A percentile compares a stretch with the other conserved stretches of the same genome.
phyloP scores from a whole-genome alignment of 106 monocot species.

The Apostasia ramifera region DNA sequence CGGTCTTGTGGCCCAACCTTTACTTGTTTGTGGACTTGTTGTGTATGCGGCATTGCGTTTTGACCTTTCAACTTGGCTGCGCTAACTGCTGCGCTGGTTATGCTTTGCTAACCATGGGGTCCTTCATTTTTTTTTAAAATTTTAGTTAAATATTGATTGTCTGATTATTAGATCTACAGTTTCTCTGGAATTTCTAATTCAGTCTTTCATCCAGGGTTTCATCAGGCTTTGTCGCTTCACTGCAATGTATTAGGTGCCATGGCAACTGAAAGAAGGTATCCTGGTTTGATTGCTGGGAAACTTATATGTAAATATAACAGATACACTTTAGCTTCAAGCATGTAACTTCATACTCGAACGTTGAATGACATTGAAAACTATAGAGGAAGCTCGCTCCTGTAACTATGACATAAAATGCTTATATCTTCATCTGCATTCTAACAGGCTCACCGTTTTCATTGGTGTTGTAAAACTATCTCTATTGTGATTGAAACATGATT shows the following conservation, averaged over 20 bases:
- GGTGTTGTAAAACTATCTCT: constrained; percentile 1
- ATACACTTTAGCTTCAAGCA: not conserved
- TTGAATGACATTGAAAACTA: not conserved
- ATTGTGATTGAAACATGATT: not conserved
- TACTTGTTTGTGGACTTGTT: not conserved
- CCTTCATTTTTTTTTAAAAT: not conserved
- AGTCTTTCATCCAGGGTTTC: constrained; percentile 86
- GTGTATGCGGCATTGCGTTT: not conserved
- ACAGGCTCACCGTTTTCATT: not conserved
- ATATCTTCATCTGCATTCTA: not conserved
- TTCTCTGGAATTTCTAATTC: constrained; percentile 60
- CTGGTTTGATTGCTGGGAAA: constrained; percentile 72
- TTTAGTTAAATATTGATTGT: constrained; percentile 1
- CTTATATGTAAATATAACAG: constrained; percentile 21
- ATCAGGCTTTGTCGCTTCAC: constrained; percentile 43
- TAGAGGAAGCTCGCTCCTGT: not conserved
- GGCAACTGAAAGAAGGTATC: constrained; percentile 91
- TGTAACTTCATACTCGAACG: not conserved
- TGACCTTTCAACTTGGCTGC: not conserved
- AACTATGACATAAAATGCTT: not conserved
- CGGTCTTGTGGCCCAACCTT: not conserved
- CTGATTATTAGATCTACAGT: constrained; percentile 5
- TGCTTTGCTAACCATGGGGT: not conserved
- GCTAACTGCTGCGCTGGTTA: not conserved
- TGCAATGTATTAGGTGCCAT: constrained; percentile 71